Conservation (phyloP, 495 filamentous ascomycete species). For the Filosporella fistucella region DNA sequence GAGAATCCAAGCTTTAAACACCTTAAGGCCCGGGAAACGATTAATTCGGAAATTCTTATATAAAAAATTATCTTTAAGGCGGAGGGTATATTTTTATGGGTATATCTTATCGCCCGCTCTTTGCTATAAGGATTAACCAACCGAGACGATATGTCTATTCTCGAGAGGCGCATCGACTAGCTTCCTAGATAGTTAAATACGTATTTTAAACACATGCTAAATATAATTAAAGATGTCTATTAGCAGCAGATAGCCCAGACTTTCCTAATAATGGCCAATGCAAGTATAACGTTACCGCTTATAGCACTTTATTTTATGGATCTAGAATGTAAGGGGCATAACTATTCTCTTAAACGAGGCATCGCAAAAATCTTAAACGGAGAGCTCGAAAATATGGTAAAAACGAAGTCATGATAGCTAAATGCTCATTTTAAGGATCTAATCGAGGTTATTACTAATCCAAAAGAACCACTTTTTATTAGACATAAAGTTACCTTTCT, state of each 20-base stretch:
- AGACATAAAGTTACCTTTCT: too few species aligned
- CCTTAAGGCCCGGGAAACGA: background rate
- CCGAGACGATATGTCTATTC: conserved; percentile 6
- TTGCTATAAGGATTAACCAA: conserved; percentile 16
- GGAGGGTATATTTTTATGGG: conserved; percentile 22
- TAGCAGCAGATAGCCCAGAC: conserved; percentile 5
- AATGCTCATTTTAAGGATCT: background rate
- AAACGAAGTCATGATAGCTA: background rate
- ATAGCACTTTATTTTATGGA: background rate
- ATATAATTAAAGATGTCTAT: conserved; percentile 11
- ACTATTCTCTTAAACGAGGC: background rate
- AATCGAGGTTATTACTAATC: too few species aligned
- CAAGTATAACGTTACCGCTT: background rate
- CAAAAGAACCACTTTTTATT: too few species aligned
- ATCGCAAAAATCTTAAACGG: background rate
- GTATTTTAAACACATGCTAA: conserved; percentile 14
- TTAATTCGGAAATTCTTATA: background rate
- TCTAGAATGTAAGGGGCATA: background rate
- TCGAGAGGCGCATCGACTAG: conserved; percentile 7
- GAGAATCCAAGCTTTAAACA: background rate
- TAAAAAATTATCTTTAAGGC: conserved; percentile 9
- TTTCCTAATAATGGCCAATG: conserved; percentile 13
- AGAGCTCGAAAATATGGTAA: background rate
- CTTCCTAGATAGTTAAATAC: conserved; percentile 16
- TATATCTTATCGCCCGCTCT: conserved; percentile 18